Percentiles rank a stretch among this genome's conserved stretches.
These are phyloP conservation scores for Xylaria polymorpha DNA, from an alignment of 2,329 filamentous ascomycete genomes.

Conservation along the genomic window DNA sequence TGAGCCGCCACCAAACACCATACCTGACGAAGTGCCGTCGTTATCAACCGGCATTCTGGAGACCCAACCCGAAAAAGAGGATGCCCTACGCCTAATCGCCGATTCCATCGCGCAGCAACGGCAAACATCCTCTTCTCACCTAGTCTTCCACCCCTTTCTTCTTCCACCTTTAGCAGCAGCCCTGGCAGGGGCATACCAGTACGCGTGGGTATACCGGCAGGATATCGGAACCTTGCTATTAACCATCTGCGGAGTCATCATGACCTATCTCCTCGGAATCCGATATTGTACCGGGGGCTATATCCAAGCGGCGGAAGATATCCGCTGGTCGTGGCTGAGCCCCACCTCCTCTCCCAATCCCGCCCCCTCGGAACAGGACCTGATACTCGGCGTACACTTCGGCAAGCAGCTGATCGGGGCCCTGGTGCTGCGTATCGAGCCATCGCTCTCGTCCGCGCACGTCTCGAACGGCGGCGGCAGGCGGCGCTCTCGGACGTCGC, in stretches of 20 bases:
- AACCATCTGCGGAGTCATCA: constrained; percentile 69
- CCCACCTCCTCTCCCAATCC: constrained; percentile 42
- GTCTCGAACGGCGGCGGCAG: constrained; percentile 24
- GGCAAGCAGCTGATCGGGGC: constrained; percentile 77
- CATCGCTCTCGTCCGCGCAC: constrained; percentile 44
- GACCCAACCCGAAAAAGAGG: constrained; percentile 68
- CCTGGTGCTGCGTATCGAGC: constrained; percentile 74
- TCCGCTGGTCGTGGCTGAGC: constrained; percentile 72
- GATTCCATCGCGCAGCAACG: constrained; percentile 87
- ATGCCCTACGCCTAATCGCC: constrained; percentile 78
- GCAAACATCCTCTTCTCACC: constrained; percentile 70
- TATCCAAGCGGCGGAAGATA: constrained; percentile 68
- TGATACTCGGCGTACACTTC: constrained; percentile 73
- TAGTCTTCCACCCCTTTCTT: constrained; percentile 72
- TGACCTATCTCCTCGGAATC: constrained; percentile 71
- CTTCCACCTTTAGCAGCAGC: constrained; percentile 60
- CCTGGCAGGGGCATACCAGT: constrained; percentile 59
- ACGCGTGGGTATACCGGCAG: constrained; percentile 40
- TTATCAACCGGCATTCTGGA: constrained; percentile 71
- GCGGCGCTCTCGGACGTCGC: constrained; percentile 50
- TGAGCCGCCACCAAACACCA: constrained; percentile 54
- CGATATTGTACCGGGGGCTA: constrained; percentile 72
- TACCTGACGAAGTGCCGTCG: constrained; percentile 68
- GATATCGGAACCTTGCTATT: constrained; percentile 68
- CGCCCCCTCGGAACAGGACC: constrained; percentile 58